Percentiles rank a stretch among this genome's conserved stretches.
These are phyloP conservation scores for Botrytis sinoallii DNA, from an alignment of 2,329 filamentous ascomycete genomes.

Conservation along the genomic window DNA sequence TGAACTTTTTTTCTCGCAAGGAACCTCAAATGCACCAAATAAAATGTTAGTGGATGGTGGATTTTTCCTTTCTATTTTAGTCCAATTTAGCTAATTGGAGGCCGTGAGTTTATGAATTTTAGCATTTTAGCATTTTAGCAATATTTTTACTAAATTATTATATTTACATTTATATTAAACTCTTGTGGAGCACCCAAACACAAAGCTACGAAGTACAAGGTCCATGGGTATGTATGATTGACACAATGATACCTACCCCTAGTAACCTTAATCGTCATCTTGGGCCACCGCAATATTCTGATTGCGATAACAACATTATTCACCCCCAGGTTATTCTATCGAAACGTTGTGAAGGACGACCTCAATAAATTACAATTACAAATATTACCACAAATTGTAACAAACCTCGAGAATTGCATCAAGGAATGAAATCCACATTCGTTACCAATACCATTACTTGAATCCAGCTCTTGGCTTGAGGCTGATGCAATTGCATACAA, in stretches of 20 bases:
- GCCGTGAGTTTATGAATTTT: neutral
- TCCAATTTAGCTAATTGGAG: neutral
- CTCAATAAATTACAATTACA: neutral
- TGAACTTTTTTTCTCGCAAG: constrained; percentile 15
- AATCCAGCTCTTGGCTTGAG: neutral
- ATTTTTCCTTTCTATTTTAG: neutral
- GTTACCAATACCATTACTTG: neutral
- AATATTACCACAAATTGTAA: neutral
- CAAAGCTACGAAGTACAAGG: neutral
- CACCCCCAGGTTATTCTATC: neutral
- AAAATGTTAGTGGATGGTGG: neutral
- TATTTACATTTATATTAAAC: neutral
- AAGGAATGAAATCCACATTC: neutral
- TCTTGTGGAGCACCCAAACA: neutral
- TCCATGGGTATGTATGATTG: neutral
- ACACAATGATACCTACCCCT: neutral
- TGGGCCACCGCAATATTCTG: neutral
- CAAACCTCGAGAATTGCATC: neutral
- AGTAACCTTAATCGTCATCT: constrained; percentile 6
- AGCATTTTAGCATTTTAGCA: neutral
- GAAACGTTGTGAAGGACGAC: neutral
- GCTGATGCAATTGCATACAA: neutral
- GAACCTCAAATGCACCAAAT: neutral
- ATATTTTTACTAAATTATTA: neutral
- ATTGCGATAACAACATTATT: constrained; percentile 2